Evolutionary conservation across 2,329 filamentous ascomycete genomes (phyloP), one percentile per base, ranked within the genome.

Genomic region (Fusarium sp.): DNA sequence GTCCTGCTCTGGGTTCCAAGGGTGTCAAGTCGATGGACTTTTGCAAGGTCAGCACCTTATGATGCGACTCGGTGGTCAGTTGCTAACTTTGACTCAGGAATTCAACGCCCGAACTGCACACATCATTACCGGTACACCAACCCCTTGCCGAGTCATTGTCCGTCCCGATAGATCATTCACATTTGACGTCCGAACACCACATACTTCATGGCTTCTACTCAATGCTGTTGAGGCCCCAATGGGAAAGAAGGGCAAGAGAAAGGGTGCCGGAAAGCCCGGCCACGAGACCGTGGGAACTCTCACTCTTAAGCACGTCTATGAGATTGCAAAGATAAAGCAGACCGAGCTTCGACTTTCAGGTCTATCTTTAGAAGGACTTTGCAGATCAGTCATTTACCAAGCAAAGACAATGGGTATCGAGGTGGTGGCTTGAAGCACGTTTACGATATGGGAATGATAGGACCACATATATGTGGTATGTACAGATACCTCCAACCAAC

Each of bases 11-110:
- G 69, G 96, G 96, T 82, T 95, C 91, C 79, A 98, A 97, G 84
- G 96, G 96, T 85, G 92, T 99, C 66, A 99, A 99, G 85, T 96
- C 92, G 59, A 99, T 99, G 91, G 96, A 99, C 82, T 99, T 98
- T 79, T 98, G 96, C 89, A 98, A 98, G 87, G 95, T 97, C 63
- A 63, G 79, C 45, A 49, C 32, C 54, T 49, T 42, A n/a, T 43
- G 17, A 39, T 17, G 32, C 44, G 53, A 30, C 38, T 17, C 14
- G 46, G 10, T 21, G 21, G 6, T 10, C n/a, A 20, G 19, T 39
- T 43, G 58, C 73, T 73, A 34, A 73, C 43, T 1, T 7, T 9
- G 20, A 36, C 52, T 4, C 72, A 98, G 95, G 96, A 98, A 81
- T 98, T 98, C 87, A 98, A 98, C 78, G 95, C 95, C 32, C 86